Conservation (phyloP, 2,329 filamentous ascomycete species). For the Cladophialophora carrionii region DNA sequence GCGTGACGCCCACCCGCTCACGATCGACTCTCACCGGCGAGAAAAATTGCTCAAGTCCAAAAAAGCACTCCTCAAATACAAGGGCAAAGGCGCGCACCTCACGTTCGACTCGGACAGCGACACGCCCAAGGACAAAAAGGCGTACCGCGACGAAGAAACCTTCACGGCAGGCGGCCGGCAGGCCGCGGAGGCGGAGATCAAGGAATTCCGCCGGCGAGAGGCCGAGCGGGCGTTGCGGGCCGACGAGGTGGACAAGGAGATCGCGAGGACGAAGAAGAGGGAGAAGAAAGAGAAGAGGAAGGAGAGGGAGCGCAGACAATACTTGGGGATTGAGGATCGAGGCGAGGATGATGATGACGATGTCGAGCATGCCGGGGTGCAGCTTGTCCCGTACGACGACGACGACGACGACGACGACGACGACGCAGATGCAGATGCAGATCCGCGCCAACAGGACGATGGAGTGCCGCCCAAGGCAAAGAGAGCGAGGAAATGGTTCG, state of each 20-base stretch:
- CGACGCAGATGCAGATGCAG: constrained; percentile 30
- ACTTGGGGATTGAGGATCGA: constrained; percentile 41
- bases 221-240: constrained; percentile 69
- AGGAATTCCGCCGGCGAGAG: constrained; percentile 73
- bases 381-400: constrained; percentile 43
- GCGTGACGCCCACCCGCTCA: constrained; percentile 67
- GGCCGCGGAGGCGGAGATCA: constrained; percentile 70
- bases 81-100: constrained; percentile 80
- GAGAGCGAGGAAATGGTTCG: constrained; percentile 48
- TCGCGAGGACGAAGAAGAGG: constrained; percentile 71
- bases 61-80: constrained; percentile 89
- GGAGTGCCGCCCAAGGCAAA: constrained; percentile 37
- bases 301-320: constrained; percentile 45
- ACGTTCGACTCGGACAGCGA: constrained; percentile 76
- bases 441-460: no score
- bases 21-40: constrained; percentile 91
- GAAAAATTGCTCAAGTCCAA: constrained; percentile 95
- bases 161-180: constrained; percentile 68
- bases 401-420: constrained; percentile 38
- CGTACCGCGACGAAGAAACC: constrained; percentile 80
- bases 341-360: constrained; percentile 41
- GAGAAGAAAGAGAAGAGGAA: constrained; percentile 48
- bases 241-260: constrained; percentile 80
- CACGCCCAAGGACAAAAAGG: constrained; percentile 75
- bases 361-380: constrained; percentile 42